These are phyloP conservation scores for Suzukiozyma palmioleophila DNA, from an alignment of 1,139 yeast species.

Conservation along the genomic window DNA sequence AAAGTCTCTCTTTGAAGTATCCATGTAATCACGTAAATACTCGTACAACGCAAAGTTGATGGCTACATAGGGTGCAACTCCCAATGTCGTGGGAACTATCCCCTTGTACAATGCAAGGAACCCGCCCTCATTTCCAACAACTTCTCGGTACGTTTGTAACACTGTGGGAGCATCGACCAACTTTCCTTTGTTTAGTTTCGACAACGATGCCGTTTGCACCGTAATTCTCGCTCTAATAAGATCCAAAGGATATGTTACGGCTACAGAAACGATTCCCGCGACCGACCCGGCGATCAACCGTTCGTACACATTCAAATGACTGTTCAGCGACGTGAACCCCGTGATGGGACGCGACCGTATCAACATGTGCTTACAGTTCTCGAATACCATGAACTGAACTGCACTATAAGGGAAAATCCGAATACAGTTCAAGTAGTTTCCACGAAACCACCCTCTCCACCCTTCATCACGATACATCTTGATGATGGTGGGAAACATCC, in stretches of 20 bases:
- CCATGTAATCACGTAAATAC: slow-evolving; percentile 58
- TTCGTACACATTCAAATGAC: slow-evolving; percentile 42
- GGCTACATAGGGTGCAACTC: slow-evolving; percentile 96
- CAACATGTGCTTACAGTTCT: slow-evolving; percentile 54
- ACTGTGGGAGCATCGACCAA: slow-evolving; percentile 63
- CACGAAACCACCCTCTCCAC: slow-evolving; percentile 80
- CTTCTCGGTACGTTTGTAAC: slow-evolving; percentile 49
- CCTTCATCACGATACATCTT: slow-evolving; percentile 91
- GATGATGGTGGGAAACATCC: slow-evolving; percentile 69
- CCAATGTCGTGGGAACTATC: slow-evolving; percentile 79
- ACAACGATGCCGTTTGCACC: slow-evolving; percentile 78
- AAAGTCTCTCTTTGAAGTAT: slow-evolving; percentile 28
- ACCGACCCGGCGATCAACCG: slow-evolving; percentile 73
- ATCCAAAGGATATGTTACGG: slow-evolving; percentile 88
- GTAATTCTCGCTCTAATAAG: slow-evolving; percentile 85
- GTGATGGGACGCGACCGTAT: slow-evolving; percentile 23
- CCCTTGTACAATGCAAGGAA: slow-evolving; percentile 76
- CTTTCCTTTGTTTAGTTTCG: slow-evolving; percentile 45
- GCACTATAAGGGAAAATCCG: slow-evolving; percentile 93
- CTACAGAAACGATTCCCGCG: slow-evolving; percentile 79
- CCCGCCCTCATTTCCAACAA: slow-evolving; percentile 80
- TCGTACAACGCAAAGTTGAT: slow-evolving; percentile 90
- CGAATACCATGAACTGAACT: slow-evolving; percentile 87
- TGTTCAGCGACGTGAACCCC: slow-evolving; percentile 10
- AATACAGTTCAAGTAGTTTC: slow-evolving; percentile 85